These are phyloP conservation scores for Mycena filopes DNA, from an alignment of 768 basidiomycete genomes.

Conservation along the genomic window DNA sequence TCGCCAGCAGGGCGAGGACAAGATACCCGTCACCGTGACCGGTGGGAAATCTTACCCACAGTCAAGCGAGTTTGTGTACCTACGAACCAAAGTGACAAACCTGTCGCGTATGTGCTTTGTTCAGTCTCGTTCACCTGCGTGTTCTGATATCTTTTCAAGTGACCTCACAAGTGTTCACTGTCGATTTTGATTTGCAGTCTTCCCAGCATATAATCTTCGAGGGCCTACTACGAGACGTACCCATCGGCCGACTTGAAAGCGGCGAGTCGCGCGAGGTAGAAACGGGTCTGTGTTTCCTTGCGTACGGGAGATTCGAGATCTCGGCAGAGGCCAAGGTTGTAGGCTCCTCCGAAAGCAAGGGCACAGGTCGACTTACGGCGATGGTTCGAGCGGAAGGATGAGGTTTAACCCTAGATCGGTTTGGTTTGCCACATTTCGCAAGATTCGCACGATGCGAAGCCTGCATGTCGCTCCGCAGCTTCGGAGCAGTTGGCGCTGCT, in stretches of 20 bases:
- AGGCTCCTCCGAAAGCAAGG: conserved; percentile 42
- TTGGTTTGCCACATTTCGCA: not conserved
- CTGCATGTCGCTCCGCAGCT: not conserved
- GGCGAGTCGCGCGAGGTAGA: conserved; percentile 65
- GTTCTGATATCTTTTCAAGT: conserved; percentile 48
- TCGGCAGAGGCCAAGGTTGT: conserved; percentile 54
- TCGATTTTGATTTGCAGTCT: conserved; percentile 68
- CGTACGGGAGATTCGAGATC: conserved; percentile 72
- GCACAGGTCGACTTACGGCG: conserved; percentile 55
- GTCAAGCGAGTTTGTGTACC: conserved; percentile 71
- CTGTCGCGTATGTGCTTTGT: conserved; percentile 65
- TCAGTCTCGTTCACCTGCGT: not conserved
- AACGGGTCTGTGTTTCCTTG: conserved; percentile 76
- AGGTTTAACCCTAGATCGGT: conserved; percentile 14
- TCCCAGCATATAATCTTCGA: conserved; percentile 75
- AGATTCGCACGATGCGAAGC: no score
- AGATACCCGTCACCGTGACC: conserved; percentile 38
- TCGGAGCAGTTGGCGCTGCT: not conserved
- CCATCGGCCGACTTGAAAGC: conserved; percentile 68
- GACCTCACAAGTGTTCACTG: conserved; percentile 58
- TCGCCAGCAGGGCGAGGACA: conserved; percentile 33
- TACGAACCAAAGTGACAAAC: conserved; percentile 70
- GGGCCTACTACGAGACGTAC: conserved; percentile 69
- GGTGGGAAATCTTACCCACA: conserved; percentile 60
- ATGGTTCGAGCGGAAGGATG: conserved; percentile 40